These are phyloP conservation scores for Dispira simplex DNA, from an alignment of 192 early-diverging fungal genomes.

Conservation along the genomic window DNA sequence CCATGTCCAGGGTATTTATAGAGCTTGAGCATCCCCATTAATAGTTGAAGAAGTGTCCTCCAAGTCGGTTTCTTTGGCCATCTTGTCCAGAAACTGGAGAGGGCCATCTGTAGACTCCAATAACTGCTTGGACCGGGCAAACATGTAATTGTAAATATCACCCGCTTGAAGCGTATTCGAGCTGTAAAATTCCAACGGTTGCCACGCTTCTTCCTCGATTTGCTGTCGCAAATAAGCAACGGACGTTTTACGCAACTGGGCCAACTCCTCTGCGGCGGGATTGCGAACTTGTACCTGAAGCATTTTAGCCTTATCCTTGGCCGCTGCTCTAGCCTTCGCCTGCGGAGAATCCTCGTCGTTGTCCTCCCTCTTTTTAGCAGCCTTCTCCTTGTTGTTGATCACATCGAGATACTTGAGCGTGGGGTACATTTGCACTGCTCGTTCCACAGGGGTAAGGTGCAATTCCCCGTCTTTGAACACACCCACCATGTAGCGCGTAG, in stretches of 20 bases:
- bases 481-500: constrained; percentile 74
- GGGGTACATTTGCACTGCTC: constrained; percentile 71
- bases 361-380: constrained; percentile 43
- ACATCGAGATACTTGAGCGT: constrained; percentile 82
- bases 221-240: constrained; percentile 33
- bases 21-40: too few relatives aligned
- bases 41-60: background rate
- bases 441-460: constrained; percentile 66
- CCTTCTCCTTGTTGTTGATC: constrained; percentile 68
- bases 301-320: too few relatives aligned
- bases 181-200: constrained; percentile 43
- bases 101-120: background rate
- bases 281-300: constrained; percentile 39
- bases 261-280: constrained; percentile 40
- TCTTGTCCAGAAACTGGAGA: background rate
- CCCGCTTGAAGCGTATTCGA: background rate
- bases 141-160: background rate
- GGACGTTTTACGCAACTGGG: constrained; percentile 38
- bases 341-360: constrained; percentile 55
- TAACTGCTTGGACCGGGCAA: background rate
- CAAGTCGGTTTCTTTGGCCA: constrained; percentile 1
- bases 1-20: too few relatives aligned
- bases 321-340: too few relatives aligned
- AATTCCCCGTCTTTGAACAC: constrained; percentile 54
- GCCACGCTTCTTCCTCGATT: constrained; percentile 61